Evolutionary conservation across 139 green algal genomes (phyloP), one percentile per base, ranked within the genome.

Genomic region (Pseudopediastrum boryanum): DNA sequence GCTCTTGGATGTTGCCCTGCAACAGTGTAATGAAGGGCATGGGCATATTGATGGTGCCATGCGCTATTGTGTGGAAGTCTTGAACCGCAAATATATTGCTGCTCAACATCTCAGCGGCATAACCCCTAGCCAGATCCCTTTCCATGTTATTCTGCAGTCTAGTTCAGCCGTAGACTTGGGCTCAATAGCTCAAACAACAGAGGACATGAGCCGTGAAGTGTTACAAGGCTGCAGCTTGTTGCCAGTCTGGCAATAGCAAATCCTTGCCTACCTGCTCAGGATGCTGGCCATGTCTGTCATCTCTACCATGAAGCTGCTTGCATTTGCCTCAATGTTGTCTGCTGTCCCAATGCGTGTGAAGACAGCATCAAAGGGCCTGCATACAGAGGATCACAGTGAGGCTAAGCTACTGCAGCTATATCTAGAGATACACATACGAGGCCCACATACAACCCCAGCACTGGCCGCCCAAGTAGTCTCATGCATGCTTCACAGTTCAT

Each of bases 291-390:
- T 79, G 44, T 93, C 92, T 80, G 90, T 83, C 89, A 94, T 94
- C 76, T 96, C 91, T 12, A 93, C 77, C 83, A 93, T 90, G 83
- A 97, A 97, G 63, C 83, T 93, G 66, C 82, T 92, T 39, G 74
- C 85, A 80, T 93, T 93, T 70, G 81, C 87, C 85, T 97, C 93
- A 43, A 96, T 91, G 79, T 79, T 86, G 85, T 97, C 93, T 1
- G 33, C 71, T 2, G 75, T 90, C 56, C 90, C 89, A 36, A 96
- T 89, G 71, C 89, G 86, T 1, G 89, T 89, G 79, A 95, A 85
- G 4, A 97, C 54, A n/a, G 71, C 75, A 42, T 91, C 82, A 44
- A 93, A 81, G 13, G 84, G 80, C 1, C 64, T 78, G 58, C 33
- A 44, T n/a, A n/a, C n/a, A n/a, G n/a, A n/a, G n/a, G n/a, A n/a